Evolutionary conservation across 2,329 filamentous ascomycete genomes (phyloP), one percentile per base, ranked within the genome.

Genomic region (Cytospora chrysosperma): DNA sequence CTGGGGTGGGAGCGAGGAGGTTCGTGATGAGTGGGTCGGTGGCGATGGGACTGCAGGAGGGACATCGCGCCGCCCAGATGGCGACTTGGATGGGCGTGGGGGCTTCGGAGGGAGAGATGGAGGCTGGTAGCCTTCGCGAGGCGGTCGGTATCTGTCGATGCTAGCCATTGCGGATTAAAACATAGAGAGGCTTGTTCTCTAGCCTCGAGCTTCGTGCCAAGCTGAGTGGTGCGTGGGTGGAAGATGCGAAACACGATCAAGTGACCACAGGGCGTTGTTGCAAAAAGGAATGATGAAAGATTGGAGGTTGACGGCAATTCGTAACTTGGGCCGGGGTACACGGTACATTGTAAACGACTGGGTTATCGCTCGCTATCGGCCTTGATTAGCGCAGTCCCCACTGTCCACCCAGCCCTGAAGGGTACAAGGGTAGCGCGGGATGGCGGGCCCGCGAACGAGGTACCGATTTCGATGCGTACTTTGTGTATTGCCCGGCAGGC

Each of bases 11-110:
- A 84, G 82, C 12, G 83, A 84, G 52, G 84, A 87, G 9, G 80
- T 82, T 67, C 82, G 79, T 57, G 82, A 81, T 49, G 80, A 81
- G 58, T 82, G 78, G 47, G 82, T 80, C 3, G 86, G 86, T 63
- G 86, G 86, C 19, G 86, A 87, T 49, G 86, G 86, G 40, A 80
- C 85, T 27, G 85, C 82, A 13, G 86, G 86, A 54, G 86, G 86
- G 21, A 88, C 79, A 66, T 85, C 82, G 70, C 81, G 81, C 67
- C 79, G 78, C 65, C 78, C 76, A 15, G 78, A 71, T 30, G 83
- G 82, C 50, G 83, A 85, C 71, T 79, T 81, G 55, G 82, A 82
- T 32, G 76, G 72, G 65, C 76, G 78, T 51, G 81, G 78, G 62
- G 71, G 70, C 70, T 76, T 70, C 65, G 74, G 66, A 67, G 78